Base-by-base conservation (phyloP, 768 basidiomycete species). In the Pleurotus salmoneostramineus region DNA sequence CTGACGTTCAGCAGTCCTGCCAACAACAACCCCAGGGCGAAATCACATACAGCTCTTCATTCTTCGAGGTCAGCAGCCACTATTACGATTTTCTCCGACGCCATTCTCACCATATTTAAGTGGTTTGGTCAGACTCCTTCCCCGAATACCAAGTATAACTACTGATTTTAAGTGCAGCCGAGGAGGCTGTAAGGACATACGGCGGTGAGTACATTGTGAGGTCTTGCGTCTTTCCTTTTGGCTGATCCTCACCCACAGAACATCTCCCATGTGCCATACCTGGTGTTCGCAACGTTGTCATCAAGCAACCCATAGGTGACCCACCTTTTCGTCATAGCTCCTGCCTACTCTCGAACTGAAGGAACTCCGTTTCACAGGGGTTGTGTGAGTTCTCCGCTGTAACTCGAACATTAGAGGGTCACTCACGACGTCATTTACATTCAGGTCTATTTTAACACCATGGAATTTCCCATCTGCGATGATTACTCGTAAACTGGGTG, bases 381-480 rank as follows among this genome's bases (percentile, higher is more conserved):
- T 77, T 44, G 80, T 78, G 75, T 77, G 68, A 15, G 79, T 68
- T 10, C 12, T 45, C 37, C 8, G 32, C 17, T 35, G 11, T 31
- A 17, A 6, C 31, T 32, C 21, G 45, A 6, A 46, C 58, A 6
- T 35, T n/a, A 17, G 1, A 6, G 1, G 10, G 12, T 35, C 14
- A 21, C 33, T 54, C 12, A 37, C 11, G 7, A 60, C 10, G 64
- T 63, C 32, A 63, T 35, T 33, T 27, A 33, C 33, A 17, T 51
- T 32, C 62, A 93, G 91, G 6, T 87, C 88, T 5, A 90, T 93
- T 61, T 62, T 92, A 43, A 91, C 90, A 0, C 90, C 90, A 36
- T 91, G 91, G 92, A 95, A 97, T 72, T 98, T 97, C 75, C 95
- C 95, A 2, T 93, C 90, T 27, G 92, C 93, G 0, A 95, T 95